Base-by-base conservation (phyloP, 306 rosid species). In the Leucaena leucocephala region DNA sequence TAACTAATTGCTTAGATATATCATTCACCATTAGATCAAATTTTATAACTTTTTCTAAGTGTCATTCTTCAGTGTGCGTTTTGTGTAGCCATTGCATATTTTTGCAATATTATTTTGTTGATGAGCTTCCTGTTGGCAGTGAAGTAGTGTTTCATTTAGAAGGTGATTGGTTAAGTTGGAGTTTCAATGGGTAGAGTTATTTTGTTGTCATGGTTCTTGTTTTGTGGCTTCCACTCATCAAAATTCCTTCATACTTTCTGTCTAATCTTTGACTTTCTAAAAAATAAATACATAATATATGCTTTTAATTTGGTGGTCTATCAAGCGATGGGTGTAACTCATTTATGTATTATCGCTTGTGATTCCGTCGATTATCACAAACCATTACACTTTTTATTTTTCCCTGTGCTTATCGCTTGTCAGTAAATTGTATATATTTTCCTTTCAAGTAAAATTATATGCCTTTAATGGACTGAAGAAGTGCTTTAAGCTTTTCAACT, bases 401-500 rank as follows among this genome's bases (percentile, higher is more conserved):
- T 27, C 27, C 0, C 49, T 36, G 61, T 82, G 61, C 42, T 17
- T 82, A 76, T 67, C 75, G 58, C 64, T 74, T 58, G 67, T 21
- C 27, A 22, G 77, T 58, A 36, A 49, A 77, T 35, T 72, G 38
- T 48, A 49, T 49, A 15, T 13, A 48, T 48, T 2, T 13, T 46
- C 17, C 17, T 7, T 48, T 50, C 21, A 50, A 50, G 19, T 19
- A 55, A 17, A 55, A 0, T 55, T n/a, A 55, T 19, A 6, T 70
- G 75, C 58, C 45, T 67, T 57, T 49, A 63, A 52, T 71, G 69
- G 58, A 71, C 67, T 64, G 36, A 42, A 76, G 71, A 74, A 72
- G 71, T 81, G 64, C 68, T 62, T 75, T 38, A 59, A 67, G 82
- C 64, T 83, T 86, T 86, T 87, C 62, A 75, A 74, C 99, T 96